Conservation (phyloP, 139 green algal species). For the Tetradesmus obliquus region DNA sequence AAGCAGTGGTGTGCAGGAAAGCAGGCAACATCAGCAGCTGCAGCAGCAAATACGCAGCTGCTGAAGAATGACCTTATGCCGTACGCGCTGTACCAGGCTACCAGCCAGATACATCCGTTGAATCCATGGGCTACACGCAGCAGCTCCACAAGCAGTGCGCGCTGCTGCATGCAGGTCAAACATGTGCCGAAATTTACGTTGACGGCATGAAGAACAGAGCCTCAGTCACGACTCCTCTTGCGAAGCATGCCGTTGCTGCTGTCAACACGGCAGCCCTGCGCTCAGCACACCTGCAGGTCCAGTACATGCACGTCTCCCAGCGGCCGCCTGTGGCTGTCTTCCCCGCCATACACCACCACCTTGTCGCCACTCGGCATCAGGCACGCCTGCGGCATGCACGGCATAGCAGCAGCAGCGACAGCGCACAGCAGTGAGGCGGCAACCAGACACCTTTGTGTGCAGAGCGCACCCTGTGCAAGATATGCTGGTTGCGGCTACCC, state of each 20-base stretch:
- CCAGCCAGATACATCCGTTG: too few species aligned
- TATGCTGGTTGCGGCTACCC: neutral
- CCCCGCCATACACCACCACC: conserved; percentile 88
- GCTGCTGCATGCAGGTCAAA: neutral
- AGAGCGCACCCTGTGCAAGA: neutral
- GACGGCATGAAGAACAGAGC: too few species aligned
- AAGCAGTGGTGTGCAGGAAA: neutral
- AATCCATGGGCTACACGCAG: too few species aligned
- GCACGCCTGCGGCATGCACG: neutral
- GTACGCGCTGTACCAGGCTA: too few species aligned
- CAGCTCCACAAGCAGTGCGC: too few species aligned
- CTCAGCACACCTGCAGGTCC: conserved; percentile 73
- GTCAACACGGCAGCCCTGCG: neutral
- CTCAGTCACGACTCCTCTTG: too few species aligned
- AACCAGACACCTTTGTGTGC: neutral
- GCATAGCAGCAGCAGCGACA: neutral
- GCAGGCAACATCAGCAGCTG: neutral
- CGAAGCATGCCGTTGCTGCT: too few species aligned
- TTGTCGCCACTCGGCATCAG: conserved; percentile 49
- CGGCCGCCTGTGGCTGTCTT: conserved; percentile 76
- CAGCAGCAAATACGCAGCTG: neutral
- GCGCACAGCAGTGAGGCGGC: conserved; percentile 43
- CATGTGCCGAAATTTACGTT: too few species aligned
- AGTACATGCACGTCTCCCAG: conserved; percentile 78
- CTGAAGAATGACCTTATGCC: neutral